Evolutionary conservation across 352 stramenopile species (phyloP), one percentile per base, ranked within the genome.

Genomic region (Phytophthora europaea): DNA sequence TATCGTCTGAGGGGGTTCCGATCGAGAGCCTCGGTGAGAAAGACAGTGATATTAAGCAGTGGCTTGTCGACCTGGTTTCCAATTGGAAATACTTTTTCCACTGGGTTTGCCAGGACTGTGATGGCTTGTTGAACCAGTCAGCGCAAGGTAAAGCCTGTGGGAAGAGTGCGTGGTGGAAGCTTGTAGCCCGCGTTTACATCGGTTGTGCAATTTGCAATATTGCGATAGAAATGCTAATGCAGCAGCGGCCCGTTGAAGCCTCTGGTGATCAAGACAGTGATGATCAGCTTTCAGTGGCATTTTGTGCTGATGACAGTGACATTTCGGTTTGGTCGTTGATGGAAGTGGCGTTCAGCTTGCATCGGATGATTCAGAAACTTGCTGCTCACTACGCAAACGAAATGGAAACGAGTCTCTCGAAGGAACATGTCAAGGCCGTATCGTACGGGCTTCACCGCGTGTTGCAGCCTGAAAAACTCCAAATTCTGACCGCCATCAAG

Each of bases 71-170:
- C 36, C 62, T 90, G 64, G 79, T 85, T 61, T 84, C 83, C 31
- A 87, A 87, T 40, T 75, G 73, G 74, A 85, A 82, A 58, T 78
- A 82, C 13, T 85, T 90, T 65, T 89, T 90, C 53, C 70, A 80
- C 34, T 90, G 83, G 83, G 75, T 90, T 23, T 84, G 79, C 10
- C 79, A 87, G 28, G 67, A 72, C 57, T 71, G 55, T 54, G 63
- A 82, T 10, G 59, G 65, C 50, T 18, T 73, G n/a, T 2, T 82
- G 51, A 70, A 50, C 50, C 47, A 36, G 50, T 63, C 65, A 72
- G 23, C 18, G 58, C 67, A 65, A 28, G 22, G 26, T 40, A 54
- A 8, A 45, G 8, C n/a, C 34, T 54, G 52, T 54, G 67, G 60
- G 20, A 84, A 79, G 43, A 69, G 52, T 45, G 59, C 47, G 26